Evolutionary conservation across 192 early-diverging fungal species (phyloP), one percentile per base, ranked within the genome.

Genomic region (Thamnidium elegans): DNA sequence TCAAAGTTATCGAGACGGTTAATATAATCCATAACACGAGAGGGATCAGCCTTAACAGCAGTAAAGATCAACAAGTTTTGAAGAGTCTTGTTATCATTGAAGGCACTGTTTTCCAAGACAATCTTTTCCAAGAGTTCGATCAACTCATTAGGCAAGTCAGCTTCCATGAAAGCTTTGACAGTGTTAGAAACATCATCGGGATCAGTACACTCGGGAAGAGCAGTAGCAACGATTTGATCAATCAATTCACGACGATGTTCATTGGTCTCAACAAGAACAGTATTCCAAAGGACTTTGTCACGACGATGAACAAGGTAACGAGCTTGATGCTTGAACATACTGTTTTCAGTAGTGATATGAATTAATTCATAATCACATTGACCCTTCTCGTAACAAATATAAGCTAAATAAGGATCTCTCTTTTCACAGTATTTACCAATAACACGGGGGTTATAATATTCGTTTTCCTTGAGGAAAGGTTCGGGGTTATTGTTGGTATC

Each of bases 401-500:
- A 98, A 9, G 97, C 97, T 30, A 99, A 83, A 67, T 91, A 91
- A 20, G 97, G 97, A 70, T 99, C 97, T 50, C 95, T 89, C 82
- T 96, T 97, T 78, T 98, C 97, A 82, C 97, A 97, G 84, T 98
- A 97, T 60, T 95, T 92, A 62, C 97, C 97, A 60, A 99, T 90
- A n/a, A 91, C 81, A 26, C 86, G 82, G 21, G 95, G 87, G 69
- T 98, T 87, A 73, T 98, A 98, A 46, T 86, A 82, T 78, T 91
- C 78, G 68, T 94, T 94, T 60, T 89, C 88, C 70, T 84, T 89
- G 63, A 99, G 79, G 86, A 99, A 99, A 54, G 86, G 82, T 72
- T 99, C 97, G 10, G 97, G 91, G 59, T 98, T 96, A 72, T 93
- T 96, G 87, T 98, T 99, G 76, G 91, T 98, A 76, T 99, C 97